Evolutionary conservation across 345 rosid species (phyloP).

Genomic region (Corchorus capsularis): DNA sequence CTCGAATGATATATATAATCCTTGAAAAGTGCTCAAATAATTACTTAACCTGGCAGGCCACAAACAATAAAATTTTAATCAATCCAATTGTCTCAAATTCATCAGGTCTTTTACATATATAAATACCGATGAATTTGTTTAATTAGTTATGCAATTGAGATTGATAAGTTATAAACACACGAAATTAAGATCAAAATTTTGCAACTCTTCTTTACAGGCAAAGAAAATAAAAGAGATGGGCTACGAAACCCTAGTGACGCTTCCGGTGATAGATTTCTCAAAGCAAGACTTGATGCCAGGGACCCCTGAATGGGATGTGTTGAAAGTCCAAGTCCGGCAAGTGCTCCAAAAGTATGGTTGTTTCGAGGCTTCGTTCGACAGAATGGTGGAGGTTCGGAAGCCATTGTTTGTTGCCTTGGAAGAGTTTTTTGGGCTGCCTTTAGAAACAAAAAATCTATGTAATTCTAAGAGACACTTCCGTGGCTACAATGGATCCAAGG

Average conservation of each 20-base stretch:
- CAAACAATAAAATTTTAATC: too few relatives aligned
- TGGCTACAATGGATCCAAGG: constrained; percentile 57
- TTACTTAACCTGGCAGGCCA: too few relatives aligned
- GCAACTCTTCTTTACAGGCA: not conserved
- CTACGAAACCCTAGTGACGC: constrained; percentile 32
- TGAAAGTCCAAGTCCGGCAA: constrained; percentile 37
- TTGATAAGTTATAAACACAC: too few relatives aligned
- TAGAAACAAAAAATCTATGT: constrained; percentile 43
- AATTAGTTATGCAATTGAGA: too few relatives aligned
- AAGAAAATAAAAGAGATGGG: constrained; percentile 32
- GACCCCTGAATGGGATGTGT: constrained; percentile 43
- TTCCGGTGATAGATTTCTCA: constrained; percentile 54
- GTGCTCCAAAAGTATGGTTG: constrained; percentile 60
- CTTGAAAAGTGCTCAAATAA: too few relatives aligned
- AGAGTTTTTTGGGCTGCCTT: constrained; percentile 60
- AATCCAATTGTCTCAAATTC: too few relatives aligned
- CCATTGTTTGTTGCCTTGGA: constrained; percentile 33
- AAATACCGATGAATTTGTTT: too few relatives aligned
- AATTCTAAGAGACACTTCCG: constrained; percentile 45
- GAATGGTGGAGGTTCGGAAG: constrained; percentile 31
- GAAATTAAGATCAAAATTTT: not conserved
- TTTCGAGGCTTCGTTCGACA: constrained; percentile 59
- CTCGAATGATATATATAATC: too few relatives aligned
- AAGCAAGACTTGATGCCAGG: constrained; percentile 37
- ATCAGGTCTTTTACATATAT: too few relatives aligned